Evolutionary conservation across 306 rosid species (phyloP).

Genomic region (Cotoneaster glaucophyllus): DNA sequence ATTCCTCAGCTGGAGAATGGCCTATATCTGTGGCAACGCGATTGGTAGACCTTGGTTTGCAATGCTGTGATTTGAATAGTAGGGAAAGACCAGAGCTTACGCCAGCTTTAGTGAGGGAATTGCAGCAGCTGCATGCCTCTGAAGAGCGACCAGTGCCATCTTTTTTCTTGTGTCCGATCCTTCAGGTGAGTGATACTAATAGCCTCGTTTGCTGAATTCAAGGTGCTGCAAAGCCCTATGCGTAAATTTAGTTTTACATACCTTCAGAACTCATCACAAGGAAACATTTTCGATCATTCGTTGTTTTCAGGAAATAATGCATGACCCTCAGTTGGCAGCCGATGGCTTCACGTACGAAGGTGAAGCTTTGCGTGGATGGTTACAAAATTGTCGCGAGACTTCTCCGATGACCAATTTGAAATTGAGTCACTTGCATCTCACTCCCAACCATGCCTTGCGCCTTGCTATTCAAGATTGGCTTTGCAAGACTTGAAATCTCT

Average conservation of each 20-base stretch:
- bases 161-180: slow-evolving; percentile 80
- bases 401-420: slow-evolving; percentile 85
- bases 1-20: slow-evolving; percentile 79
- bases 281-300: neutral
- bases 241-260: neutral
- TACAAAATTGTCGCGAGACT: slow-evolving; percentile 62
- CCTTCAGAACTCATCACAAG: neutral
- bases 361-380: slow-evolving; percentile 79
- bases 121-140: slow-evolving; percentile 55
- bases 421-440: slow-evolving; percentile 57
- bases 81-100: slow-evolving; percentile 70
- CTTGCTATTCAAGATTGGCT: slow-evolving; percentile 91
- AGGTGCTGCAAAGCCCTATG: neutral
- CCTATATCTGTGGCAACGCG: slow-evolving; percentile 42
- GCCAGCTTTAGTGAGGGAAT: slow-evolving; percentile 70
- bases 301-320: slow-evolving; percentile 83
- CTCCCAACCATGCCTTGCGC: slow-evolving; percentile 66
- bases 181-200: slow-evolving; percentile 43
- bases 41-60: slow-evolving; percentile 67
- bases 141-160: slow-evolving; percentile 74
- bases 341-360: slow-evolving; percentile 93
- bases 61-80: slow-evolving; percentile 60
- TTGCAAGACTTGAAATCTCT: slow-evolving; percentile 45
- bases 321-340: slow-evolving; percentile 81
- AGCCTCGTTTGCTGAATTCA: neutral